Evolutionary conservation across 352 stramenopile species (phyloP).

Genomic region (Pythium scleroteichum): DNA sequence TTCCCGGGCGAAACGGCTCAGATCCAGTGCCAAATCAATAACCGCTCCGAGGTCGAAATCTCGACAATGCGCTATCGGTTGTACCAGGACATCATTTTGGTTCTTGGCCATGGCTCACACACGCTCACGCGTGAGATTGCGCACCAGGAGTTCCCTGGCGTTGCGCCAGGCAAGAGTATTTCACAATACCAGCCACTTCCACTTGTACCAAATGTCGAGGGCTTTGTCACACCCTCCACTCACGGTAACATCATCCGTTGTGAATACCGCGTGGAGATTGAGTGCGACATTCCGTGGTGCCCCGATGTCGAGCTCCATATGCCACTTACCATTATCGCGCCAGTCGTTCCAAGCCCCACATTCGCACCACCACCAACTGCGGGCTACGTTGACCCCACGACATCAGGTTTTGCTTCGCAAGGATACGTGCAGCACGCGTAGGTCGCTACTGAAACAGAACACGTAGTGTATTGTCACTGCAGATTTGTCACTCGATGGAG

Average conservation of each 20-base stretch:
- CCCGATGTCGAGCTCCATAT: slow-evolving; percentile 58
- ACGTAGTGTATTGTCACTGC: background rate
- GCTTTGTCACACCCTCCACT: slow-evolving; percentile 48
- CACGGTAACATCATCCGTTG: slow-evolving; percentile 50
- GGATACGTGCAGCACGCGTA: slow-evolving; percentile 23
- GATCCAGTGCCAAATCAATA: slow-evolving; percentile 65
- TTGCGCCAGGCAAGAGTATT: slow-evolving; percentile 33
- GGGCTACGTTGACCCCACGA: slow-evolving; percentile 19
- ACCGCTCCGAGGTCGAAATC: slow-evolving; percentile 58
- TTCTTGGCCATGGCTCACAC: slow-evolving; percentile 30
- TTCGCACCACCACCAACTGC: slow-evolving; percentile 24
- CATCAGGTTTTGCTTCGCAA: slow-evolving; percentile 5
- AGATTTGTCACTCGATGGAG: background rate
- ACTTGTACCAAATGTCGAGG: slow-evolving; percentile 32
- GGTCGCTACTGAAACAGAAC: background rate
- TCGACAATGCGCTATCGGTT: slow-evolving; percentile 55
- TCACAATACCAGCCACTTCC: slow-evolving; percentile 55
- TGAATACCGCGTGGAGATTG: slow-evolving; percentile 59
- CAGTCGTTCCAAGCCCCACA: slow-evolving; percentile 20
- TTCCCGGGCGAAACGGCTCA: slow-evolving; percentile 54
- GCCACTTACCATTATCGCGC: slow-evolving; percentile 52
- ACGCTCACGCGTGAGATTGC: slow-evolving; percentile 49
- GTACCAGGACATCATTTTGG: slow-evolving; percentile 55
- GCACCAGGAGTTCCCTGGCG: slow-evolving; percentile 46
- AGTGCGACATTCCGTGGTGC: slow-evolving; percentile 71